Conservation (phyloP, 768 basidiomycete species). For the Candolleomyces aberdarensis region DNA sequence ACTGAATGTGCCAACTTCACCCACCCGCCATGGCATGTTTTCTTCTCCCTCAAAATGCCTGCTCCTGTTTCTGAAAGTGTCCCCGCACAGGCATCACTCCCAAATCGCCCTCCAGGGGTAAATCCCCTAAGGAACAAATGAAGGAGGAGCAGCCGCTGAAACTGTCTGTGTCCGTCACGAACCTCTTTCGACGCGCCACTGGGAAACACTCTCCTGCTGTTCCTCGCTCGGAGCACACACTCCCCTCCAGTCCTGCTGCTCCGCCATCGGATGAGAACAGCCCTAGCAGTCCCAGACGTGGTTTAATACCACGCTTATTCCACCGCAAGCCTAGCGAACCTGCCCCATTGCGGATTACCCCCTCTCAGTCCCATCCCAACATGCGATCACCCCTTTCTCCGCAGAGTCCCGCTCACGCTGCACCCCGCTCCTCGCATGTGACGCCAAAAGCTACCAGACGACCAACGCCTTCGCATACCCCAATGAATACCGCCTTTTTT, state of each 20-base stretch:
- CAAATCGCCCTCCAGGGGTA: slow-evolving; percentile 6
- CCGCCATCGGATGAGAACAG: slow-evolving; percentile 9
- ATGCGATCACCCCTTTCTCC: background rate
- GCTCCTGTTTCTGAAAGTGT: background rate
- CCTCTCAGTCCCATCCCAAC: slow-evolving; percentile 12
- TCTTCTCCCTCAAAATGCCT: background rate
- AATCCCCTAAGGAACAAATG: background rate
- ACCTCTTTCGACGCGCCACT: slow-evolving; percentile 35
- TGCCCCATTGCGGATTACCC: slow-evolving; percentile 24
- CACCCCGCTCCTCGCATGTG: background rate
- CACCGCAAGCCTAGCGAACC: slow-evolving; percentile 30
- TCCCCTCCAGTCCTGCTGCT: slow-evolving; percentile 4
- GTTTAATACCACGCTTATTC: slow-evolving; percentile 29
- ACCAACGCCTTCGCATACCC: slow-evolving; percentile 2
- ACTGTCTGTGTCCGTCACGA: slow-evolving; percentile 25
- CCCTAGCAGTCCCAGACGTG: slow-evolving; percentile 6
- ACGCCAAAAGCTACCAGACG: background rate
- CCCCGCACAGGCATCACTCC: background rate
- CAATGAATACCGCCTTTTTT: background rate
- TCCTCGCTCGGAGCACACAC: slow-evolving; percentile 9
- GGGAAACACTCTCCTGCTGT: slow-evolving; percentile 24
- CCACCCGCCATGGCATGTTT: slow-evolving; percentile 12
- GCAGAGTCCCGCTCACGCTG: slow-evolving; percentile 1
- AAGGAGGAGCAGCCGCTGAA: slow-evolving; percentile 10
- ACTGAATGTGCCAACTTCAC: slow-evolving; percentile 25